Evolutionary conservation across 129 eudicot species (phyloP).

Genomic region (Chrysanthemum seticuspe): DNA sequence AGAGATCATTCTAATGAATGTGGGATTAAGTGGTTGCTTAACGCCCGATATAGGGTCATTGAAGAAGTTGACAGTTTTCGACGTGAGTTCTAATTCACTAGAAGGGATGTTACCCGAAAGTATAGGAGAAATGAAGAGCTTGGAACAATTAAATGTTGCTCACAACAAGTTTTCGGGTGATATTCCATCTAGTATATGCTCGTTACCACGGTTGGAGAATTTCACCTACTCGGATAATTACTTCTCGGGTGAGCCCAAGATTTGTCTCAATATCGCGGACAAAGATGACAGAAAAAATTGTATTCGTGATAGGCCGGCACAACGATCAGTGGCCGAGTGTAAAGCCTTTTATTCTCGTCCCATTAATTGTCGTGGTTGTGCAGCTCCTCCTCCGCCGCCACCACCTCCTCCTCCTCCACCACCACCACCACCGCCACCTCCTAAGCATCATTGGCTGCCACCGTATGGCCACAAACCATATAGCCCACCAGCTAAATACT

Average conservation of each 20-base stretch:
- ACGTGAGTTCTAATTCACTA: constrained; percentile 57
- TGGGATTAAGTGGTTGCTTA: constrained; percentile 59
- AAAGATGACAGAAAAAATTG: constrained; percentile 70
- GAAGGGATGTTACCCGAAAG: constrained; percentile 61
- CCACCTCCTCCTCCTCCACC: constrained; percentile 31
- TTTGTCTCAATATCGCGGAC: constrained; percentile 53
- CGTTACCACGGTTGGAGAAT: constrained; percentile 68
- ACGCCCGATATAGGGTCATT: constrained; percentile 58
- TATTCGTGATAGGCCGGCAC: constrained; percentile 55
- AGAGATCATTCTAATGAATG: constrained; percentile 63
- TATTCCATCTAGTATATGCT: constrained; percentile 70
- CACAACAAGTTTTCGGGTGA: constrained; percentile 63
- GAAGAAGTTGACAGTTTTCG: constrained; percentile 63
- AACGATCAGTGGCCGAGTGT: constrained; percentile 52
- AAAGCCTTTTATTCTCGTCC: constrained; percentile 60
- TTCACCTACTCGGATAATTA: constrained; percentile 72
- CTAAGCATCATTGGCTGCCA: constrained; percentile 23
- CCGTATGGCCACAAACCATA: constrained; percentile 17
- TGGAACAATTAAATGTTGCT: constrained; percentile 78
- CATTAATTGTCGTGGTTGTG: constrained; percentile 60
- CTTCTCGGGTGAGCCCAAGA: constrained; percentile 50
- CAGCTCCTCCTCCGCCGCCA: constrained; percentile 40
- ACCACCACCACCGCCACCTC: constrained; percentile 25
- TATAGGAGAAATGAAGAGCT: constrained; percentile 59
- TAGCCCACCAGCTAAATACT: constrained; percentile 23